A percentile compares a stretch with the other conserved stretches of the same genome.
Conservation (phyloP, 176 grass and related monocot genomes). For the Carex myosuroides region DNA sequence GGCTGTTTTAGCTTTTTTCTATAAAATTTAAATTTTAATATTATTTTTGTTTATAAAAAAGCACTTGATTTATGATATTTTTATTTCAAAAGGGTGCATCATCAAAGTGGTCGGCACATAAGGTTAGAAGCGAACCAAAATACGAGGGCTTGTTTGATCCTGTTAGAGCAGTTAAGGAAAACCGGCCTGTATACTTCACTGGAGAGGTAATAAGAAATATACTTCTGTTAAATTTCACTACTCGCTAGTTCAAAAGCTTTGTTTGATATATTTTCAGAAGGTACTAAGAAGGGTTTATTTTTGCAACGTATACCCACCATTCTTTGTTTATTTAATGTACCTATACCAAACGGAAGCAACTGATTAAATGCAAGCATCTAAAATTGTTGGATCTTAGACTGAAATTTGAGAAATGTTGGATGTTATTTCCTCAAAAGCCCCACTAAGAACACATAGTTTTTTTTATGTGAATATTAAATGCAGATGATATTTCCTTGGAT, state of each 20-base stretch:
- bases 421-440: background rate
- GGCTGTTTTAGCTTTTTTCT: slow-evolving; percentile 2
- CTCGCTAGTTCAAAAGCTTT: background rate
- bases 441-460: background rate
- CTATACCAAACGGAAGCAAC: background rate
- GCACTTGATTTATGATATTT: background rate
- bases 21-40: background rate
- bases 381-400: background rate
- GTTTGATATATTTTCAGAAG: background rate
- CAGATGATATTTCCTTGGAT: slow-evolving; percentile 86
- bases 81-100: slow-evolving; percentile 52
- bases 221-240: background rate
- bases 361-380: background rate
- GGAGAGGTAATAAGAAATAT: slow-evolving; percentile 56
- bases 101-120: slow-evolving; percentile 86
- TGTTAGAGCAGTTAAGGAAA: slow-evolving; percentile 66
- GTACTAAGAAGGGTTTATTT: background rate
- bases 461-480: background rate
- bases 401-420: slow-evolving; percentile 2
- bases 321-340: background rate
- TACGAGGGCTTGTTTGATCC: slow-evolving; percentile 68
- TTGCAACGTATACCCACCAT: background rate
- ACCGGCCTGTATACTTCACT: slow-evolving; percentile 68
- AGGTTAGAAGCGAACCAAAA: slow-evolving; percentile 37
- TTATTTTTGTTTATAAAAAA: background rate